These are phyloP conservation scores for Russula lepida DNA, from an alignment of 768 basidiomycete genomes.

Conservation along the genomic window DNA sequence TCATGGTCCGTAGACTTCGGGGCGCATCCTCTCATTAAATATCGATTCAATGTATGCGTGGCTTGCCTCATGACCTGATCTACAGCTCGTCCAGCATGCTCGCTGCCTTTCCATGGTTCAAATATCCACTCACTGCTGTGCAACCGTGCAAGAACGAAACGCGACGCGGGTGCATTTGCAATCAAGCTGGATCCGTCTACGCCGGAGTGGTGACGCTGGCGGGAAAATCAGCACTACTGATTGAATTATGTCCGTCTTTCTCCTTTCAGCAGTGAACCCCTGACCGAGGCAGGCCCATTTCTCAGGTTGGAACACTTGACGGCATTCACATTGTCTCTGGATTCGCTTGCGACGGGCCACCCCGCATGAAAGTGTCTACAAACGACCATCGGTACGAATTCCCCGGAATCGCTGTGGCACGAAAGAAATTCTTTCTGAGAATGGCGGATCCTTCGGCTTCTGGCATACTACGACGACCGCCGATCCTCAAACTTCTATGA, in stretches of 20 bases:
- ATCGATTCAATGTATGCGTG: neutral
- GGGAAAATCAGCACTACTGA: neutral
- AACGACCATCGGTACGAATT: neutral
- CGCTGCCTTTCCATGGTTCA: neutral
- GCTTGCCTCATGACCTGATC: neutral
- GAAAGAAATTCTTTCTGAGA: neutral
- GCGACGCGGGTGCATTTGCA: neutral
- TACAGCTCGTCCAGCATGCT: neutral
- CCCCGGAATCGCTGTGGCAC: neutral
- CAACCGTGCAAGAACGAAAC: neutral
- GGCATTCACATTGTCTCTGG: neutral
- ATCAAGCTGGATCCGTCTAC: conserved; percentile 1
- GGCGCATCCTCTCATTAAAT: conserved; percentile 4
- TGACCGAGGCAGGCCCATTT: conserved; percentile 6
- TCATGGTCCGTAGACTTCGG: conserved; percentile 22
- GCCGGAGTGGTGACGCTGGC: conserved; percentile 9
- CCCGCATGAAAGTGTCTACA: neutral
- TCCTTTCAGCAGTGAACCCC: conserved; percentile 10
- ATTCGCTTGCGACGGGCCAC: neutral
- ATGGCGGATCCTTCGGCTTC: neutral
- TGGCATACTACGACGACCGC: conserved; percentile 1
- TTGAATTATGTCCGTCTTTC: conserved; percentile 11
- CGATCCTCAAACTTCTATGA: conserved; percentile 1
- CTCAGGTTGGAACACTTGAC: conserved; percentile 1
- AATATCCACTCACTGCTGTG: neutral